Evolutionary conservation across 1,284 basidiomycete species (phyloP), one percentile per base, ranked within the genome.

Genomic region (Moesziomyces antarcticus): DNA sequence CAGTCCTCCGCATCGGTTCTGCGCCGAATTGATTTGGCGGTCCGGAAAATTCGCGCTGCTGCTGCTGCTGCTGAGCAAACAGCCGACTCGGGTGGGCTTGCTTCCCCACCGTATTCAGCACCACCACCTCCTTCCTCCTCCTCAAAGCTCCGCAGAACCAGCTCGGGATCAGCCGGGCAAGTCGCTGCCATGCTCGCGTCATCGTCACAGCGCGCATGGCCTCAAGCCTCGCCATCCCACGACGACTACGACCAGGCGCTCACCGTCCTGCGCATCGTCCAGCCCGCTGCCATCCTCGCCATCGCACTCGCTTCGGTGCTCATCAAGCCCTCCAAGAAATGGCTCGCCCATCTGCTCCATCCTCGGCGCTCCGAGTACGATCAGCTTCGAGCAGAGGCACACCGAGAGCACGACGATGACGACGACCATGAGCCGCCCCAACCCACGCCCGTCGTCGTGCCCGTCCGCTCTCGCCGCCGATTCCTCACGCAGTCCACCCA

Each of bases 391-490:
- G 54, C 42, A 25, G 66, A 73, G 50, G 69, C 64, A 0, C 48
- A 62, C 16, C 43, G 37, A 22, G 53, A 68, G 35, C 56, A 50
- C 42, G 48, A 51, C 14, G 56, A 51, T 7, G 56, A 41, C 24
- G 53, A 61, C 22, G 22, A 24, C n/a, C n/a, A n/a, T 18, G 43
- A 55, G n/a, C 46, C 56, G 9, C 77, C 77, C 18, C 72, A 80
- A 27, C 79, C 79, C 5, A 74, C 68, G 5, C 75, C 75, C 1
- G 75, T 79, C 51, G 59, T 79, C 43, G 73, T 79, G 1, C 79
- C 75, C 10, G 72, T 80, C n/a, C 77, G 72, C 48, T 75, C 73
- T 3, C 65, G 75, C 16, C 68, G 79, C 18, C 64, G 79, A 2
- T 27, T 74, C 22, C 65, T 78, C 25, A 80, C 73, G 16, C 77